Evolutionary conservation across 768 basidiomycete genomes (phyloP).

Genomic region (Russula emetica): DNA sequence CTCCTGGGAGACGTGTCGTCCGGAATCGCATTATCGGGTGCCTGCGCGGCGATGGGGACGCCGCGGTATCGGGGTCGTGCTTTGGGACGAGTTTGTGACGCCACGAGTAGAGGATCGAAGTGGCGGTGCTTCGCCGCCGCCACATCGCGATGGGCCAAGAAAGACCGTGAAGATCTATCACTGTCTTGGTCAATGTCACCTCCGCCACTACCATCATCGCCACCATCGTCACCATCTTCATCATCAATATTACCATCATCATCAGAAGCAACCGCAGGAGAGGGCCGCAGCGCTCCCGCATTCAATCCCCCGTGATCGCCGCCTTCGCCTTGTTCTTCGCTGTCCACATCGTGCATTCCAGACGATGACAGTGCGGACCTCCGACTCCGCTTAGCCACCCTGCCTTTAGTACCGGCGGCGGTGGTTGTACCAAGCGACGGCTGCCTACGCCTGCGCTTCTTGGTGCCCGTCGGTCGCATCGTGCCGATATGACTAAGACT

Average conservation of each 20-base stretch:
- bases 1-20: not conserved
- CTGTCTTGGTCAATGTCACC: not conserved
- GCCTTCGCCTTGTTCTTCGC: not conserved
- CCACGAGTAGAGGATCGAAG: not conserved
- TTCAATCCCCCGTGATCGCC: not conserved
- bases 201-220: not conserved
- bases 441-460: conserved; percentile 54
- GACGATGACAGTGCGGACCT: not conserved
- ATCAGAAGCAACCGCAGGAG: not conserved
- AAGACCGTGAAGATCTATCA: not conserved
- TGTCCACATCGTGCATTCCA: not conserved
- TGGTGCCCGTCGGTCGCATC: conserved; percentile 48
- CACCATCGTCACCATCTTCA: not conserved
- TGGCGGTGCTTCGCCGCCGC: not conserved
- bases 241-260: not conserved
- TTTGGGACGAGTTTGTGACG: conserved; percentile 37
- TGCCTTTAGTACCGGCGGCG: conserved; percentile 26
- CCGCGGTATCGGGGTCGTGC: conserved; percentile 36
- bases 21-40: not conserved
- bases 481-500: conserved; percentile 45
- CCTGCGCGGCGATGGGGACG: not conserved
- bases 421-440: conserved; percentile 39
- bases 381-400: conserved; percentile 37
- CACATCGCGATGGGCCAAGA: conserved; percentile 8
- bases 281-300: conserved; percentile 4